A percentile compares a stretch with the other conserved stretches of the same genome.
phyloP scores from a whole-genome alignment of 257 asterid species.

The Solanum medicagineum region DNA sequence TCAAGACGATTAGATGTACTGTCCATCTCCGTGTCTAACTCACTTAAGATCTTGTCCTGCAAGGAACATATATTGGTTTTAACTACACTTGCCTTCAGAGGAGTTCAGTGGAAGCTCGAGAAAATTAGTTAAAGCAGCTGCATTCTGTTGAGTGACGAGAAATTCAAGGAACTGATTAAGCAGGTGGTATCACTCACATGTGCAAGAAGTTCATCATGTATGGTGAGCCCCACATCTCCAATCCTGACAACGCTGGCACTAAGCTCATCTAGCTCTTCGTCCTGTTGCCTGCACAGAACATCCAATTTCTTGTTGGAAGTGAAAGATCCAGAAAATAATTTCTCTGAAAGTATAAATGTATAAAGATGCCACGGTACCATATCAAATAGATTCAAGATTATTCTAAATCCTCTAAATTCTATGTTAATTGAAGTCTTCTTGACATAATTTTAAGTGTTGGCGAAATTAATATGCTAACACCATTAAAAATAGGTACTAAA shows the following conservation, averaged over 20 bases:
- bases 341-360: neutral
- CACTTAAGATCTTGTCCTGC: constrained; percentile 83
- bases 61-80: neutral
- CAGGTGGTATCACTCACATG: constrained; percentile 29
- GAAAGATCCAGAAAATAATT: neutral
- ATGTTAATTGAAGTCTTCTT: neutral
- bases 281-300: constrained; percentile 47
- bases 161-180: neutral
- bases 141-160: neutral
- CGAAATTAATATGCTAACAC: neutral
- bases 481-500: neutral
- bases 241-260: constrained; percentile 84
- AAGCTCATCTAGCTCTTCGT: constrained; percentile 77
- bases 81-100: neutral
- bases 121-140: neutral
- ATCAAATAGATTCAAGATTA: neutral
- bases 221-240: constrained; percentile 94
- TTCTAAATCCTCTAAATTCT: neutral
- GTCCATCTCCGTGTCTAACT: constrained; percentile 87
- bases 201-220: constrained; percentile 90
- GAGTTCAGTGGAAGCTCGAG: neutral
- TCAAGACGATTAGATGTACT: constrained; percentile 94
- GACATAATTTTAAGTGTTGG: neutral
- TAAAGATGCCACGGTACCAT: neutral
- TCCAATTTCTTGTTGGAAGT: neutral